Evolutionary conservation across 352 stramenopile genomes (phyloP).

Genomic region (Phytophthora hibernalis): DNA sequence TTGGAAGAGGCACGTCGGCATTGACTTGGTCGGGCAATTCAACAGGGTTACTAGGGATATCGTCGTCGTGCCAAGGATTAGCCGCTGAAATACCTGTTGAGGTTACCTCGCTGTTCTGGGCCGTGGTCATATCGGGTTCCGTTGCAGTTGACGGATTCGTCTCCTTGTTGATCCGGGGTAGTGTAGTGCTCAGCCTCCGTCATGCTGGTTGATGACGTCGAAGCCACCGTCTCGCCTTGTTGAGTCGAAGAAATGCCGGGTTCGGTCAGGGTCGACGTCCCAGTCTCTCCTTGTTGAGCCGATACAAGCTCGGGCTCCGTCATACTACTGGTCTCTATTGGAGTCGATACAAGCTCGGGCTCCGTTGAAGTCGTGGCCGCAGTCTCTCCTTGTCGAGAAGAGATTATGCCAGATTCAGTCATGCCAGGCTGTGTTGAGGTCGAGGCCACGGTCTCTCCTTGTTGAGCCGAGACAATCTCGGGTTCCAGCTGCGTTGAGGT

Average conservation of each 20-base stretch:
- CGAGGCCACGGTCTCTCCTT: background rate
- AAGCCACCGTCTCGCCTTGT: background rate
- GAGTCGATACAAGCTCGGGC: background rate
- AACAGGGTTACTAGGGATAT: background rate
- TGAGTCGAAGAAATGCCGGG: background rate
- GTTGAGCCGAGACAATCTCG: background rate
- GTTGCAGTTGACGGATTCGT: background rate
- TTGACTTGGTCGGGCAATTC: conserved; percentile 12
- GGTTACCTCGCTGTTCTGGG: background rate
- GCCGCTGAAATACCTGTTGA: background rate
- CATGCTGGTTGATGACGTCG: too few species aligned
- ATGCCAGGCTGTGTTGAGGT: too few species aligned
- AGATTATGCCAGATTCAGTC: too few species aligned
- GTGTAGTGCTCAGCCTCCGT: too few species aligned
- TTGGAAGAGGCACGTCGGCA: conserved; percentile 10
- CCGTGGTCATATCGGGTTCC: background rate
- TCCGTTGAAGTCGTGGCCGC: background rate
- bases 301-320: background rate
- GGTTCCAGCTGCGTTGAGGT: background rate
- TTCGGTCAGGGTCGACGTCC: background rate
- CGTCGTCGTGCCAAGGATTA: background rate
- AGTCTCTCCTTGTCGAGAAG: too few species aligned
- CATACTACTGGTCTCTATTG: too few species aligned
- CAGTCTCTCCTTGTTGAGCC: background rate
- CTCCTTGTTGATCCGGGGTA: too few species aligned